A percentile compares a stretch with the other conserved stretches of the same genome.
These are phyloP conservation scores for Backusella parvicylindrica DNA, from an alignment of 192 early-diverging fungal species.

Conservation along the genomic window DNA sequence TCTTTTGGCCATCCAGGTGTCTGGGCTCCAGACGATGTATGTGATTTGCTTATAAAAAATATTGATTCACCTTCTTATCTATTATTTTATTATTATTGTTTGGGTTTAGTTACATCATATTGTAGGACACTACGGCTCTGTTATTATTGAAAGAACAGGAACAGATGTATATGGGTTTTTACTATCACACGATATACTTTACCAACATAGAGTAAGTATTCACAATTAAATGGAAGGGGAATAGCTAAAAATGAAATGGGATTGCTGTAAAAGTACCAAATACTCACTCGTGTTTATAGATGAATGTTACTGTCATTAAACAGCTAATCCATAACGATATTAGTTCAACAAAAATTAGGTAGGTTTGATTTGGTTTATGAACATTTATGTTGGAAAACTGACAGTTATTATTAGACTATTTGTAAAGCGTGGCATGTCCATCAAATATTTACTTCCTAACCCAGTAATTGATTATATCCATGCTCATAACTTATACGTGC, in stretches of 20 bases:
- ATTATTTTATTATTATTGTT: not conserved
- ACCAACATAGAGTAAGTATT: constrained; percentile 73
- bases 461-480: constrained; percentile 91
- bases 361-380: not conserved
- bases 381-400: not conserved
- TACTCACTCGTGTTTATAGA: constrained; percentile 40
- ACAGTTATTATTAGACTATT: constrained; percentile 51
- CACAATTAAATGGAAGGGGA: not conserved
- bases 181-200: constrained; percentile 86
- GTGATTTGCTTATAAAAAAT: constrained; percentile 25
- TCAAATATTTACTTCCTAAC: constrained; percentile 93
- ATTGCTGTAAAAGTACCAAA: not conserved
- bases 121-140: constrained; percentile 85
- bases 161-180: constrained; percentile 93
- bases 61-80: not conserved
- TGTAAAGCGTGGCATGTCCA: constrained; percentile 90
- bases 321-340: constrained; percentile 98
- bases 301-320: constrained; percentile 91
- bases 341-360: constrained; percentile 93
- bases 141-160: constrained; percentile 96
- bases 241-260: not conserved
- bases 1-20: constrained; percentile 90
- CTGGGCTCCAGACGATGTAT: constrained; percentile 86
- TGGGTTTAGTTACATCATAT: constrained; percentile 63
- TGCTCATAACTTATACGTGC: constrained; percentile 68